Evolutionary conservation across 192 early-diverging fungal species (phyloP).

Genomic region (Coemansia sp.): DNA sequence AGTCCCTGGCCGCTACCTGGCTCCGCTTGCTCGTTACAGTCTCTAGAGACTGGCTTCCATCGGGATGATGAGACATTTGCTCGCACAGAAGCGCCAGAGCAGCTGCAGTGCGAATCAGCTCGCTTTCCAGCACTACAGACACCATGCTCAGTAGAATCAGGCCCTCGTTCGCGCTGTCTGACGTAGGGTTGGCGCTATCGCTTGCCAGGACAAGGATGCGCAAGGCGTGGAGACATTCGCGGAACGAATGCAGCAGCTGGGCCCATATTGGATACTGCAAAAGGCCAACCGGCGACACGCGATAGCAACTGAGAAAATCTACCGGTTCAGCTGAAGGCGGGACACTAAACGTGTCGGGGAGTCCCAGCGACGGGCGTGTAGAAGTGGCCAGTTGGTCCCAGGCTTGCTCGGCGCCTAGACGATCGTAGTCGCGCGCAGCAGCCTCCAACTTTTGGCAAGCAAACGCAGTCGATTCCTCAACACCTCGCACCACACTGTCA

Average conservation of each 20-base stretch:
- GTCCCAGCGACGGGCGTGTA: conserved; percentile 32
- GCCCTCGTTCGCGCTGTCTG: conserved; percentile 1
- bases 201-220: conserved; percentile 45
- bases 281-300: conserved; percentile 44
- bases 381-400: conserved; percentile 43
- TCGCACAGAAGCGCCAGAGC: conserved; percentile 21
- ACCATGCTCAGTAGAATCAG: conserved; percentile 35
- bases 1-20: conserved; percentile 5
- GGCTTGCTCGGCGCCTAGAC: neutral
- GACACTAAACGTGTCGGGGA: conserved; percentile 6
- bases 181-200: conserved; percentile 13
- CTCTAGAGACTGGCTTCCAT: neutral
- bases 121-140: conserved; percentile 41
- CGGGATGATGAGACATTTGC: neutral
- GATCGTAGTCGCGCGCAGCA: neutral
- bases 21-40: neutral
- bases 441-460: conserved; percentile 11
- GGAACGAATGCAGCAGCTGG: conserved; percentile 40
- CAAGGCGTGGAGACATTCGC: conserved; percentile 41
- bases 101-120: conserved; percentile 28
- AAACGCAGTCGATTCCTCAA: conserved; percentile 22
- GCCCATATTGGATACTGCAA: conserved; percentile 48
- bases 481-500: conserved; percentile 30
- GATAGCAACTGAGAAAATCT: conserved; percentile 27
- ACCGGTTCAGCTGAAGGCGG: neutral